Percentiles rank a stretch among this genome's conserved stretches.
Evolutionary conservation across 2,329 filamentous ascomycete species (phyloP).

Genomic region (Stemphylium lycopersici): DNA sequence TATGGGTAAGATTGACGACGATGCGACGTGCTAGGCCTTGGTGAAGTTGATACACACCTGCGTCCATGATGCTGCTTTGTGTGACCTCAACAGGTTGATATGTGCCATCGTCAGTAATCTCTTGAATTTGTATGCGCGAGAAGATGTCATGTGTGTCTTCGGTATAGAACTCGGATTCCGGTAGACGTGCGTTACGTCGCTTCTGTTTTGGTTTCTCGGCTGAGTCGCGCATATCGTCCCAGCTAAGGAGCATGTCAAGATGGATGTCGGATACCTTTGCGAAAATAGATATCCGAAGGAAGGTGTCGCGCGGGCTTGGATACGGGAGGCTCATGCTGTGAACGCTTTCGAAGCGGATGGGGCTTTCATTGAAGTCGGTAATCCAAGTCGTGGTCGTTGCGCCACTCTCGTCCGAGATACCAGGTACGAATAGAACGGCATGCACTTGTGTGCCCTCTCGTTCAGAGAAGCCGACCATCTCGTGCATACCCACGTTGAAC

Average conservation of each 20-base stretch:
- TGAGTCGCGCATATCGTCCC: slow-evolving; percentile 95
- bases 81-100: slow-evolving; percentile 93
- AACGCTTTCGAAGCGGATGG: slow-evolving; percentile 93
- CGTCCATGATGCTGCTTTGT: slow-evolving; percentile 80
- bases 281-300: slow-evolving; percentile 86
- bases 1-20: slow-evolving; percentile 86
- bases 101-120: slow-evolving; percentile 87
- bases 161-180: slow-evolving; percentile 89
- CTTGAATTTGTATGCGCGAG: slow-evolving; percentile 83
- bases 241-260: slow-evolving; percentile 94
- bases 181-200: slow-evolving; percentile 71
- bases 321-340: slow-evolving; percentile 96
- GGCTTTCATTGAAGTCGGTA: slow-evolving; percentile 87
- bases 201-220: slow-evolving; percentile 62
- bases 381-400: slow-evolving; percentile 97
- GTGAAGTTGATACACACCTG: slow-evolving; percentile 92
- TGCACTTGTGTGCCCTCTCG: slow-evolving; percentile 95
- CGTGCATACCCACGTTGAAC: slow-evolving; percentile 98
- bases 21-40: slow-evolving; percentile 92
- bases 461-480: slow-evolving; percentile 92
- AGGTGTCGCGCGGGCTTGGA: slow-evolving; percentile 74
- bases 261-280: slow-evolving; percentile 92
- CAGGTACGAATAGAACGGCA: slow-evolving; percentile 94
- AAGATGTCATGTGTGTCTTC: slow-evolving; percentile 96
- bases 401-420: slow-evolving; percentile 80